These are phyloP conservation scores for Casuarina glauca DNA, from an alignment of 306 rosid genomes.

Conservation along the genomic window DNA sequence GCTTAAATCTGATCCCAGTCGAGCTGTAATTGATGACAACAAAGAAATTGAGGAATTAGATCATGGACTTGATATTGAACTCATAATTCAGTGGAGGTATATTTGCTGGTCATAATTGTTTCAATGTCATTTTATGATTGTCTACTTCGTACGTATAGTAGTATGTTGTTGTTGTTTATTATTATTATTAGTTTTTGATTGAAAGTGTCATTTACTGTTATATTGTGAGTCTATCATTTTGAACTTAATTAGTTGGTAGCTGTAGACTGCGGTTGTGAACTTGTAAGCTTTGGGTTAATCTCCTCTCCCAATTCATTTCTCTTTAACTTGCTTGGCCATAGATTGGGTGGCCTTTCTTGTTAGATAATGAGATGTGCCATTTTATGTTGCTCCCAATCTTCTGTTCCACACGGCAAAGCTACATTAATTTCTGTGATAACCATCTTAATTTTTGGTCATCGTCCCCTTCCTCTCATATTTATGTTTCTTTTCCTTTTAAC, in stretches of 20 bases:
- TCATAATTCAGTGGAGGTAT: conserved; percentile 98
- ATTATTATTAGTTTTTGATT: too few relatives aligned
- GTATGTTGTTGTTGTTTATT: too few relatives aligned
- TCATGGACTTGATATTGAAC: conserved; percentile 83
- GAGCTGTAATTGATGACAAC: conserved; percentile 65
- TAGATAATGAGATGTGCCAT: neutral
- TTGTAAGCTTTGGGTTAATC: neutral
- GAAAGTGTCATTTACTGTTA: too few relatives aligned
- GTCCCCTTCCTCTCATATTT: neutral
- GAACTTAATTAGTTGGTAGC: neutral
- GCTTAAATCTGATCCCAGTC: conserved; percentile 81
- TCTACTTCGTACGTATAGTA: too few relatives aligned
- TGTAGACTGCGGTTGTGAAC: neutral
- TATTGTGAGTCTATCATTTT: neutral
- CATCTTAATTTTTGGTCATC: neutral
- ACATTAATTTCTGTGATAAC: neutral
- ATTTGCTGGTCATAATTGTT: conserved; percentile 7
- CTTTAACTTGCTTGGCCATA: neutral
- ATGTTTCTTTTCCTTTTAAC: neutral
- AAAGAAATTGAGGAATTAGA: conserved; percentile 81
- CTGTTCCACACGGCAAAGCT: neutral
- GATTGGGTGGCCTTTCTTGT: neutral
- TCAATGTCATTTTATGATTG: conserved; percentile 4
- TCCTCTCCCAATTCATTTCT: neutral
- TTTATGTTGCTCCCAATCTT: neutral